A percentile compares a stretch with the other conserved stretches of the same genome.
phyloP scores from a whole-genome alignment of 2,329 filamentous ascomycete species.

The Thermoascus crustaceus region DNA sequence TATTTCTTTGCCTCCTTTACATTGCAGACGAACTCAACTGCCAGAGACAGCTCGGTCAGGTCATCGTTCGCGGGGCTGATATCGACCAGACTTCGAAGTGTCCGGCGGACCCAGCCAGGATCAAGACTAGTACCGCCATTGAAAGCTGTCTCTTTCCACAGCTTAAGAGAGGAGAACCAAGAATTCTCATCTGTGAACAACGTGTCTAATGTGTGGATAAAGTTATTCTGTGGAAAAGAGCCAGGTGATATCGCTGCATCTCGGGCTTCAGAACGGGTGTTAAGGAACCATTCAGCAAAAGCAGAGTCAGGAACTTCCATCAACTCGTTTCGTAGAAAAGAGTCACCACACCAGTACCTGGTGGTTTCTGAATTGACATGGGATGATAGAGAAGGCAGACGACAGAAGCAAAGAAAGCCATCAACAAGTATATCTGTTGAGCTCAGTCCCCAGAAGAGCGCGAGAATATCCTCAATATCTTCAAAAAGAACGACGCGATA shows the following conservation, averaged over 20 bases:
- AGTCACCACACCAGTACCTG: slow-evolving; percentile 42
- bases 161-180: slow-evolving; percentile 39
- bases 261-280: slow-evolving; percentile 5
- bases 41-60: slow-evolving; percentile 62
- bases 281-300: slow-evolving; percentile 20
- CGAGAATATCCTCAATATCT: slow-evolving; percentile 61
- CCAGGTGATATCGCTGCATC: slow-evolving; percentile 16
- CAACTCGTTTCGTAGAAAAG: slow-evolving; percentile 43
- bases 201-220: slow-evolving; percentile 41
- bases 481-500: slow-evolving; percentile 73
- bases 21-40: slow-evolving; percentile 54
- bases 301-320: slow-evolving; percentile 20
- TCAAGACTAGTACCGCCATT: slow-evolving; percentile 28
- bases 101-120: slow-evolving; percentile 43
- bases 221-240: slow-evolving; percentile 29
- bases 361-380: slow-evolving; percentile 16
- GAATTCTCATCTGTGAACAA: slow-evolving; percentile 43
- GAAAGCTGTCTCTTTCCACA: slow-evolving; percentile 20
- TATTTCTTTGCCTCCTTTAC: slow-evolving; percentile 54
- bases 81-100: slow-evolving; percentile 51
- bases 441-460: slow-evolving; percentile 16
- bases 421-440: slow-evolving; percentile 51
- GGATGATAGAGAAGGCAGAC: slow-evolving; percentile 48
- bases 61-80: slow-evolving; percentile 36
- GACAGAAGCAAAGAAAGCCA: slow-evolving; percentile 62